Percentiles rank a stretch among this genome's conserved stretches.
Evolutionary conservation across 345 rosid genomes (phyloP).

Genomic region (Salix koriyanagi): DNA sequence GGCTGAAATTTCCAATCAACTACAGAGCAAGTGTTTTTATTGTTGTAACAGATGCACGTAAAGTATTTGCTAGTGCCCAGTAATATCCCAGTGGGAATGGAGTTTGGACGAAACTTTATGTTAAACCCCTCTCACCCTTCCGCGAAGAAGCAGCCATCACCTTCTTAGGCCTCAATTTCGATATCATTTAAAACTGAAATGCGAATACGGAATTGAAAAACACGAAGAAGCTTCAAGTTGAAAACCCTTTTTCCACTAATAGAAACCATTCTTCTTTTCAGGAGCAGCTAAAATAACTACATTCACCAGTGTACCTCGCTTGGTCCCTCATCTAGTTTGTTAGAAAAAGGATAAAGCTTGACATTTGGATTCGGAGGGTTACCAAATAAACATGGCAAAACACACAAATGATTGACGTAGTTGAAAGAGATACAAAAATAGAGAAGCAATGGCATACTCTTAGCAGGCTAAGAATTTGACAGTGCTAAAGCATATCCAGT

Average conservation of each 20-base stretch:
- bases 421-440: neutral
- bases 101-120: neutral
- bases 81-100: neutral
- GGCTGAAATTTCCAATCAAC: neutral
- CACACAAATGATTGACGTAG: neutral
- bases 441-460: constrained; percentile 38
- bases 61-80: neutral
- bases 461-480: constrained; percentile 77
- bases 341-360: neutral
- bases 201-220: neutral
- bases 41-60: neutral
- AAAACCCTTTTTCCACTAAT: neutral
- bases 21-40: neutral
- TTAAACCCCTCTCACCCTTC: neutral
- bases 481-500: constrained; percentile 62
- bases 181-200: neutral
- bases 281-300: neutral
- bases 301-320: neutral
- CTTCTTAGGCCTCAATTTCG: neutral
- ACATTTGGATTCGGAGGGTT: neutral
- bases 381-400: neutral
- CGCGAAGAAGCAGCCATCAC: neutral
- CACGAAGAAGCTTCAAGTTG: neutral
- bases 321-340: neutral
- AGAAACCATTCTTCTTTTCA: neutral